Evolutionary conservation across 2,329 filamentous ascomycete genomes (phyloP).

Genomic region (Cladosporium sp.): DNA sequence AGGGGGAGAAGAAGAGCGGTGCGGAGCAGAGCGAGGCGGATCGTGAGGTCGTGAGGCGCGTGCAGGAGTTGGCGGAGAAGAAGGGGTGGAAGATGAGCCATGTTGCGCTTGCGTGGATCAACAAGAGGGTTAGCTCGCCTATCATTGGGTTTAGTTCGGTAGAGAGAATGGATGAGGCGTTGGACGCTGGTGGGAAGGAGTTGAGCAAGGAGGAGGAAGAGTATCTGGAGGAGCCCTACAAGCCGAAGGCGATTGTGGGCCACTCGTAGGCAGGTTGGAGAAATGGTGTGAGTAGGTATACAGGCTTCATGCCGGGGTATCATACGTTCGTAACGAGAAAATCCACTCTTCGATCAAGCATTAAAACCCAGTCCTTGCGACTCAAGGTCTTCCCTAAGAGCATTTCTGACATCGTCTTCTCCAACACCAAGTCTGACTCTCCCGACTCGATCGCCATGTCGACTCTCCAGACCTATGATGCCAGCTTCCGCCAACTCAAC

Average conservation of each 20-base stretch:
- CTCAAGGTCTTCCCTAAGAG: constrained; percentile 84
- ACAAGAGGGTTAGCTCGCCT: constrained; percentile 54
- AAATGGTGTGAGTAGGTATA: neutral
- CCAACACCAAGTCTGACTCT: constrained; percentile 83
- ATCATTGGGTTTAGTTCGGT: constrained; percentile 63
- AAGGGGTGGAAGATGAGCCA: constrained; percentile 36
- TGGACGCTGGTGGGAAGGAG: constrained; percentile 47
- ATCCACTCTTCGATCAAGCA: neutral
- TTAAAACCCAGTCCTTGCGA: constrained; percentile 73
- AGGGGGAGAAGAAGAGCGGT: constrained; percentile 29
- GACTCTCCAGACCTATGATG: constrained; percentile 77
- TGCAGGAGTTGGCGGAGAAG: constrained; percentile 44
- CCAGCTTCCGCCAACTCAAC: constrained; percentile 84
- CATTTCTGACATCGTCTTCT: constrained; percentile 86
- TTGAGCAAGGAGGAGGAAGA: constrained; percentile 60
- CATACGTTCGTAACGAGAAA: neutral
- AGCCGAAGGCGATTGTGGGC: constrained; percentile 18
- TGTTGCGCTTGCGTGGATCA: constrained; percentile 37
- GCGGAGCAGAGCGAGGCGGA: constrained; percentile 34
- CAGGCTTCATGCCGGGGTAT: constrained; percentile 9
- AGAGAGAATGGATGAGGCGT: constrained; percentile 62
- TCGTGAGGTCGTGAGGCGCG: constrained; percentile 40
- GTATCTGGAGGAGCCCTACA: constrained; percentile 63
- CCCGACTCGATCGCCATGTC: constrained; percentile 78
- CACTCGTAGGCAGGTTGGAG: constrained; percentile 1